Evolutionary conservation across 1,139 yeast genomes (phyloP).

Genomic region (Taphrina betulina): DNA sequence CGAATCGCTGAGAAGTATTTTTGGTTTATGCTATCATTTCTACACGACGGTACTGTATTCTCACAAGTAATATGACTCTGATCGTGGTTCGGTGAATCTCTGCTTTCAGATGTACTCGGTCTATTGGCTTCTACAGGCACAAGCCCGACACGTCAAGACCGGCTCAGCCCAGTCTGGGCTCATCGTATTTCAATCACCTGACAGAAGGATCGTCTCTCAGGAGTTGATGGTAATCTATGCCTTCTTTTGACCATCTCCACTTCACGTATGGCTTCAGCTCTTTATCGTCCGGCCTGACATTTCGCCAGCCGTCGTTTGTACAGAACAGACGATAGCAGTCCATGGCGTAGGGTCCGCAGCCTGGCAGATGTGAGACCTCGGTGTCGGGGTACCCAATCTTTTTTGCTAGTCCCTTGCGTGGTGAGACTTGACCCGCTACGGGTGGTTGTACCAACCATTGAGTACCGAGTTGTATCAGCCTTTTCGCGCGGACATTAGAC

Average conservation of each 20-base stretch:
- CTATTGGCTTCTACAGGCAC: too few relatives aligned
- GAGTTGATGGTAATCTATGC: conserved; percentile 6
- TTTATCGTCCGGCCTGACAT: conserved; percentile 17
- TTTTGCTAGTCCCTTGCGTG: conserved; percentile 6
- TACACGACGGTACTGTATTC: too few relatives aligned
- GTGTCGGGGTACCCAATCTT: conserved; percentile 18
- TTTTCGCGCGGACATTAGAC: background rate
- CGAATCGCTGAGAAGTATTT: too few relatives aligned
- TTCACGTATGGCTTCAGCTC: conserved; percentile 12
- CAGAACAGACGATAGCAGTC: conserved; percentile 21
- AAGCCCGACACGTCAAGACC: too few relatives aligned
- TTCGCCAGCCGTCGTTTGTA: conserved; percentile 9
- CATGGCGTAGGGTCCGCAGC: conserved; percentile 23
- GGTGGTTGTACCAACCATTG: conserved; percentile 7
- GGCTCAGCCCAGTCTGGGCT: too few relatives aligned
- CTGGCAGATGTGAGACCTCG: conserved; percentile 9
- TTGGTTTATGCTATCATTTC: too few relatives aligned
- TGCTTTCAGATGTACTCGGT: too few relatives aligned
- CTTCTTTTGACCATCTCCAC: conserved; percentile 21
- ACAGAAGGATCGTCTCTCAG: background rate
- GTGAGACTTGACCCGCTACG: background rate
- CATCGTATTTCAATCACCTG: too few relatives aligned
- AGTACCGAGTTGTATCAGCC: background rate
- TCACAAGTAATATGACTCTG: too few relatives aligned
- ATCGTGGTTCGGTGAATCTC: too few relatives aligned